These are phyloP conservation scores for Orychophragmus violaceus DNA, from an alignment of 345 rosid genomes.

Conservation along the genomic window DNA sequence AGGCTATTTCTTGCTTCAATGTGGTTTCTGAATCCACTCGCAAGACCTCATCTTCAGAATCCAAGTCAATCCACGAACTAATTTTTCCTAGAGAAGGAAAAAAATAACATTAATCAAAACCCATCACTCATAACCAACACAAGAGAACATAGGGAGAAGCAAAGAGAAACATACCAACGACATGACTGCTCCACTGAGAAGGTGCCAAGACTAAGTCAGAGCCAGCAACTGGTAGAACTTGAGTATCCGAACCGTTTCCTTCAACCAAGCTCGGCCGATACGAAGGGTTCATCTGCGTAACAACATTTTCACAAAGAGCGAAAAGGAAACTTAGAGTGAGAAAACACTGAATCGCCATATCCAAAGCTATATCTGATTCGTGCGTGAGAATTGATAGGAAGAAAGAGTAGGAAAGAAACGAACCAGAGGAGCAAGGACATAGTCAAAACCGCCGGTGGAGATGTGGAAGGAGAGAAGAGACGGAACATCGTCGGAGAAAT, in stretches of 20 bases:
- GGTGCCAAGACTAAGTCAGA: slow-evolving; percentile 88
- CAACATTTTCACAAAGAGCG: neutral
- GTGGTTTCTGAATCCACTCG: slow-evolving; percentile 83
- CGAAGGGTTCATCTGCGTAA: slow-evolving; percentile 65
- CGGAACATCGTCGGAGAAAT: slow-evolving; percentile 68
- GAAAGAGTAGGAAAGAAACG: slow-evolving; percentile 6
- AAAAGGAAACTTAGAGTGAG: neutral
- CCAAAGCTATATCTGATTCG: neutral
- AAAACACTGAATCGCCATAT: neutral
- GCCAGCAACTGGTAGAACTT: slow-evolving; percentile 65
- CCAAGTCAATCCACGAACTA: slow-evolving; percentile 93
- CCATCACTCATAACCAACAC: neutral
- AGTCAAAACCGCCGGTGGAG: slow-evolving; percentile 70
- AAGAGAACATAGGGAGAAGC: neutral
- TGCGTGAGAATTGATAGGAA: neutral
- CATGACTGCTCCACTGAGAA: slow-evolving; percentile 96
- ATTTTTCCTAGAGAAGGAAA: slow-evolving; percentile 54
- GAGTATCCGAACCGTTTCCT: slow-evolving; percentile 31
- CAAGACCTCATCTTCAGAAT: slow-evolving; percentile 74
- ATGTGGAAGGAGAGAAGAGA: slow-evolving; percentile 59
- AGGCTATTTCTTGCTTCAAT: slow-evolving; percentile 88
- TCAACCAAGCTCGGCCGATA: slow-evolving; percentile 74
- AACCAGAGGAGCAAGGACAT: slow-evolving; percentile 77
- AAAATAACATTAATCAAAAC: neutral
- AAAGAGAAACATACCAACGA: slow-evolving; percentile 58